Conservation (phyloP, 352 stramenopile species). For the Halophytophthora polymorphica region DNA sequence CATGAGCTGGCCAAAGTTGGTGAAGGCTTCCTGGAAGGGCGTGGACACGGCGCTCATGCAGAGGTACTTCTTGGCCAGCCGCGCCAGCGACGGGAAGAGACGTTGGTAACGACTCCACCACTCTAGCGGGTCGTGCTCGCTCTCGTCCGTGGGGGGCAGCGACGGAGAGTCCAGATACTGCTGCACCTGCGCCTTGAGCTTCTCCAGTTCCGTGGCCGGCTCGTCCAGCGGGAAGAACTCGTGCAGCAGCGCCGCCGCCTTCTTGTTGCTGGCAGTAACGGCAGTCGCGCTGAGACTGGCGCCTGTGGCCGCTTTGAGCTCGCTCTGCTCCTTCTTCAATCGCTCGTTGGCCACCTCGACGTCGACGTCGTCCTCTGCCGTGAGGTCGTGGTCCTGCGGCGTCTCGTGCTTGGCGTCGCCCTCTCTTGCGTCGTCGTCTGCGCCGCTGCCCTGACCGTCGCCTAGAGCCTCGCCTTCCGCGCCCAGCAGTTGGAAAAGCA, state of each 20-base stretch:
- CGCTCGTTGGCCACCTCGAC: slow-evolving; percentile 24
- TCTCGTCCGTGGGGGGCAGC: slow-evolving; percentile 60
- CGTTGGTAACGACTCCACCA: slow-evolving; percentile 81
- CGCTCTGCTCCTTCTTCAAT: slow-evolving; percentile 17
- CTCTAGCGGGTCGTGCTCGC: slow-evolving; percentile 74
- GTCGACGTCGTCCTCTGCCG: slow-evolving; percentile 12
- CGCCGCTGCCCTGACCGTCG: slow-evolving; percentile 7
- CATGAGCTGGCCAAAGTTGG: slow-evolving; percentile 76
- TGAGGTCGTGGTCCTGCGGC: slow-evolving; percentile 6
- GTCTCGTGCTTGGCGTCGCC: too few species aligned
- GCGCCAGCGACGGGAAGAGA: slow-evolving; percentile 61
- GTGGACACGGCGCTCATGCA: slow-evolving; percentile 75
- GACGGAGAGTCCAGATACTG: slow-evolving; percentile 71
- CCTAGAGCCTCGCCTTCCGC: slow-evolving; percentile 31
- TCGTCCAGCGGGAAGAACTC: slow-evolving; percentile 67
- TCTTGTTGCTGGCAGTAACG: slow-evolving; percentile 15
- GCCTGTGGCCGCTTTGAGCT: slow-evolving; percentile 13
- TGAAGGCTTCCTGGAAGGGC: slow-evolving; percentile 77
- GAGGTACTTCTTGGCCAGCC: slow-evolving; percentile 71
- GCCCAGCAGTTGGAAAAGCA: slow-evolving; percentile 50
- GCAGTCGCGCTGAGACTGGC: neutral
- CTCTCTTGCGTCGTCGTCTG: too few species aligned
- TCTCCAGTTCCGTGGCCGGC: slow-evolving; percentile 48
- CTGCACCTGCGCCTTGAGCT: slow-evolving; percentile 61
- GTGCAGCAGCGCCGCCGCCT: slow-evolving; percentile 35